A percentile compares a stretch with the other conserved stretches of the same genome.
phyloP scores from a whole-genome alignment of 2,329 filamentous ascomycete genomes.

The Blastomyces parvus region DNA sequence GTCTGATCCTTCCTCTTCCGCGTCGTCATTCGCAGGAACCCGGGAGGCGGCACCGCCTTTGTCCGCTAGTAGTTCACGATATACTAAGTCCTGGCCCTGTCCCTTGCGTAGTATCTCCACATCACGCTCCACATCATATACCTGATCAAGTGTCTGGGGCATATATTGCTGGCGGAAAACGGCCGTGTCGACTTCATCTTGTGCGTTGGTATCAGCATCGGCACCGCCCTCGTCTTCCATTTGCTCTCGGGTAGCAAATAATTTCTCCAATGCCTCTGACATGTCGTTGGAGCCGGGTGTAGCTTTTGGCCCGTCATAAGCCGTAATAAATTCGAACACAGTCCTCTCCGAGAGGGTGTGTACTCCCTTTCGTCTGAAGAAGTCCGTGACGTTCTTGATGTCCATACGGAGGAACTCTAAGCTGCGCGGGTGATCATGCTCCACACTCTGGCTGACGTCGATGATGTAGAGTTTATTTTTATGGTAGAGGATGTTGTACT shows the following conservation, averaged over 20 bases:
- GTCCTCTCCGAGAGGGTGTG: conserved; percentile 67
- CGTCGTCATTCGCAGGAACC: conserved; percentile 17
- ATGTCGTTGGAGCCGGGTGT: conserved; percentile 44
- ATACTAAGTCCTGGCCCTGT: conserved; percentile 67
- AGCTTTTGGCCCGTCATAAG: conserved; percentile 41
- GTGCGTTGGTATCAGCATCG: conserved; percentile 37
- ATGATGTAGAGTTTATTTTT: conserved; percentile 78
- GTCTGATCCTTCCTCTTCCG: conserved; percentile 25
- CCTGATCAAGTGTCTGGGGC: conserved; percentile 87
- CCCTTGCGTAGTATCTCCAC: conserved; percentile 66
- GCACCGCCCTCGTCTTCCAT: conserved; percentile 39
- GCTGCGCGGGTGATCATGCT: conserved; percentile 87
- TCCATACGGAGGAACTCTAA: conserved; percentile 96
- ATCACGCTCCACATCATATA: conserved; percentile 92
- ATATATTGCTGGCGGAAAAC: conserved; percentile 97
- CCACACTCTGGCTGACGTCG: conserved; percentile 94
- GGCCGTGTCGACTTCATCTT: conserved; percentile 70
- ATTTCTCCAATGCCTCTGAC: conserved; percentile 51
- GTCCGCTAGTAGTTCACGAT: conserved; percentile 72
- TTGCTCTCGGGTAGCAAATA: conserved; percentile 52
- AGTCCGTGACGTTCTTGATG: conserved; percentile 92
- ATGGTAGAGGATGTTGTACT: conserved; percentile 96
- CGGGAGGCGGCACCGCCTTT: conserved; percentile 37
- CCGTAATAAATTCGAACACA: conserved; percentile 77
- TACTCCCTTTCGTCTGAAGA: conserved; percentile 79